A percentile compares a stretch with the other conserved stretches of the same genome.
These are phyloP conservation scores for Hypholoma fasciculare DNA, from an alignment of 768 basidiomycete species.

Conservation along the genomic window DNA sequence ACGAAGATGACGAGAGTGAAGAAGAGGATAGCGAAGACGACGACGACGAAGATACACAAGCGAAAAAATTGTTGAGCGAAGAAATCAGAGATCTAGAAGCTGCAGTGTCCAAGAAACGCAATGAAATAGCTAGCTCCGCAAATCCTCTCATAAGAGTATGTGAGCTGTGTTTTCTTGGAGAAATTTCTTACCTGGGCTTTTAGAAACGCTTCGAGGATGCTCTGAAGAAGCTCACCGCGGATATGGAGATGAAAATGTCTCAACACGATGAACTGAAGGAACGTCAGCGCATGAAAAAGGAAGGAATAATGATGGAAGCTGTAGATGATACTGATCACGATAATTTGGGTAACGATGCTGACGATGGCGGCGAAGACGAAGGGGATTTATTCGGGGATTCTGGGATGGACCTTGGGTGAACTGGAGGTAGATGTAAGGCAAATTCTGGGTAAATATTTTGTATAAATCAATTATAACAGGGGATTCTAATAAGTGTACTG, in stretches of 20 bases:
- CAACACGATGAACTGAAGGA: slow-evolving; percentile 83
- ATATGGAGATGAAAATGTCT: slow-evolving; percentile 80
- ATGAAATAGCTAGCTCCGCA: slow-evolving; percentile 77
- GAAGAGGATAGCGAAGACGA: slow-evolving; percentile 82
- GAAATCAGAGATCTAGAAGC: slow-evolving; percentile 89
- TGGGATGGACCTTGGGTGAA: slow-evolving; percentile 36
- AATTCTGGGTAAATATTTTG: not conserved
- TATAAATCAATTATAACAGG: not conserved
- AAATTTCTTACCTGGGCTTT: not conserved
- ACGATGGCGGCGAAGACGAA: slow-evolving; percentile 32
- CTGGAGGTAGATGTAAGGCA: not conserved
- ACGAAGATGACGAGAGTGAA: slow-evolving; percentile 56
- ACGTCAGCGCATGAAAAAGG: slow-evolving; percentile 68
- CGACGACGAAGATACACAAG: slow-evolving; percentile 78
- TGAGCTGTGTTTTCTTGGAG: not conserved
- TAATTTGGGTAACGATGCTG: slow-evolving; percentile 28
- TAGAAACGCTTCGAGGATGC: slow-evolving; percentile 95
- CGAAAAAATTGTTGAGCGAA: slow-evolving; percentile 79
- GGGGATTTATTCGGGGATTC: slow-evolving; percentile 51
- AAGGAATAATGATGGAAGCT: slow-evolving; percentile 51
- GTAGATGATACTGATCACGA: slow-evolving; percentile 38
- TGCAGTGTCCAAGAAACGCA: slow-evolving; percentile 82
- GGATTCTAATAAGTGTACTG: not conserved
- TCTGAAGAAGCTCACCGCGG: slow-evolving; percentile 81
- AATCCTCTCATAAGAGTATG: slow-evolving; percentile 85